Evolutionary conservation across 2,329 filamentous ascomycete species (phyloP).

Genomic region (Hypoxylon sp.): DNA sequence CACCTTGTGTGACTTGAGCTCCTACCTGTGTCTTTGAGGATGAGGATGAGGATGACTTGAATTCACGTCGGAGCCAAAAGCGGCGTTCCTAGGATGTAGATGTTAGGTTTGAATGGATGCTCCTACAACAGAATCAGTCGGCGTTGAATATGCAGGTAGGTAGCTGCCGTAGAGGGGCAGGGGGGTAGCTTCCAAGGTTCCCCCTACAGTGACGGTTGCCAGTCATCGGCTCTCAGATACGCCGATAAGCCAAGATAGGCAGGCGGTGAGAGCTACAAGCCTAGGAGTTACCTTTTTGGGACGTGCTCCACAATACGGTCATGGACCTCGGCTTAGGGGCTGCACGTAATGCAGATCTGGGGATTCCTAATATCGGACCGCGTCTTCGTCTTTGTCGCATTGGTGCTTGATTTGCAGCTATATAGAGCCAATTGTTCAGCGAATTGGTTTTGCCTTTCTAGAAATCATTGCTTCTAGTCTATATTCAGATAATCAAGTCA

Average conservation of each 20-base stretch:
- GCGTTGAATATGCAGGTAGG: not conserved
- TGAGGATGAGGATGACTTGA: not conserved
- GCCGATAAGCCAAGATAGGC: slow-evolving; percentile 2
- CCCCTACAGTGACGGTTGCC: too few species aligned
- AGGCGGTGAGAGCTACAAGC: slow-evolving; percentile 22
- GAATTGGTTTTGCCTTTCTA: not conserved
- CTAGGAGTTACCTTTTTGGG: slow-evolving; percentile 1
- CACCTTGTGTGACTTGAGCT: not conserved
- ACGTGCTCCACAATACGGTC: slow-evolving; percentile 3
- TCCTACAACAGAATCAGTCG: not conserved
- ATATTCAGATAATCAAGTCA: not conserved
- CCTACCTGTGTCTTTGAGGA: not conserved
- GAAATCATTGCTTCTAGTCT: not conserved
- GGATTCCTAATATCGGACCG: slow-evolving; percentile 17
- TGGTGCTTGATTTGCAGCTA: slow-evolving; percentile 7
- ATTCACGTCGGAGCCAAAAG: too few species aligned
- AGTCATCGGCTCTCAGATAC: not conserved
- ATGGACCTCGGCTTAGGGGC: slow-evolving; percentile 43
- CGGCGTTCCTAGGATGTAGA: not conserved
- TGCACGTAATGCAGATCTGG: slow-evolving; percentile 15
- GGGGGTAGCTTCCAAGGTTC: too few species aligned
- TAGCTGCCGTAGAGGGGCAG: not conserved
- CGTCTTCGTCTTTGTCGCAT: slow-evolving; percentile 14
- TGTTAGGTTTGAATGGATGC: not conserved
- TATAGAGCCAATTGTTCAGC: not conserved